Evolutionary conservation across 352 stramenopile genomes (phyloP).

Genomic region (Hyaloperonospora brassicae): DNA sequence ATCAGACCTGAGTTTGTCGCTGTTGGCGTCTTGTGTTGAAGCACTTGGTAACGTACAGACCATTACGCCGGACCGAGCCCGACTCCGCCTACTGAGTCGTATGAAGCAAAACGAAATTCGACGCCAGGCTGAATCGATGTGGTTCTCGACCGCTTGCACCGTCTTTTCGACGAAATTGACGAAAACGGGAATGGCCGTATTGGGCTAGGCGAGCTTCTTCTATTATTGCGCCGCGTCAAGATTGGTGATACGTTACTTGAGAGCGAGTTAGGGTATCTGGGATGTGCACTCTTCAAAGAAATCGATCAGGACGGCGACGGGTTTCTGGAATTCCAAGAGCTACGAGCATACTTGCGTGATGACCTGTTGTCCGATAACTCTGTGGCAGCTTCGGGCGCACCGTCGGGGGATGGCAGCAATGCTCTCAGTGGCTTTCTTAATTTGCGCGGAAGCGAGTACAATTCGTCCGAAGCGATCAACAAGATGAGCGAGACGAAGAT

Average conservation of each 20-base stretch:
- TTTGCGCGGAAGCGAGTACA: slow-evolving; percentile 58
- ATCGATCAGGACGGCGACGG: slow-evolving; percentile 90
- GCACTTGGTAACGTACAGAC: slow-evolving; percentile 43
- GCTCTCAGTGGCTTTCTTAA: slow-evolving; percentile 53
- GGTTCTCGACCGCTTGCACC: slow-evolving; percentile 45
- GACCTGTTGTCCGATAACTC: slow-evolving; percentile 34
- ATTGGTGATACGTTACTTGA: slow-evolving; percentile 58
- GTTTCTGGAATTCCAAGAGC: too few species aligned
- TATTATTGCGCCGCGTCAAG: slow-evolving; percentile 56
- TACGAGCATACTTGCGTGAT: slow-evolving; percentile 74
- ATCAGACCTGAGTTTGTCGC: slow-evolving; percentile 59
- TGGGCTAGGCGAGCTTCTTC: slow-evolving; percentile 49
- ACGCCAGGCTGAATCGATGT: slow-evolving; percentile 41
- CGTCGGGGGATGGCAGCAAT: slow-evolving; percentile 30
- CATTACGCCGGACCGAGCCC: slow-evolving; percentile 53
- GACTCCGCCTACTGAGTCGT: slow-evolving; percentile 43
- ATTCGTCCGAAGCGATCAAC: slow-evolving; percentile 52
- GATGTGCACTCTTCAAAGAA: slow-evolving; percentile 67
- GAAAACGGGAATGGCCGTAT: slow-evolving; percentile 57
- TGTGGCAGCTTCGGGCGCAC: slow-evolving; percentile 6
- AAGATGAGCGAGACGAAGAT: slow-evolving; percentile 51
- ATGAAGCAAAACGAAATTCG: slow-evolving; percentile 46
- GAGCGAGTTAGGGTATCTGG: slow-evolving; percentile 58
- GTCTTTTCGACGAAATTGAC: slow-evolving; percentile 68
- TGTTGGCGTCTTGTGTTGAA: slow-evolving; percentile 48